Percentiles rank a stretch among this genome's conserved stretches.
Evolutionary conservation across 2,329 filamentous ascomycete species (phyloP).

Genomic region (Diplodia corticola): DNA sequence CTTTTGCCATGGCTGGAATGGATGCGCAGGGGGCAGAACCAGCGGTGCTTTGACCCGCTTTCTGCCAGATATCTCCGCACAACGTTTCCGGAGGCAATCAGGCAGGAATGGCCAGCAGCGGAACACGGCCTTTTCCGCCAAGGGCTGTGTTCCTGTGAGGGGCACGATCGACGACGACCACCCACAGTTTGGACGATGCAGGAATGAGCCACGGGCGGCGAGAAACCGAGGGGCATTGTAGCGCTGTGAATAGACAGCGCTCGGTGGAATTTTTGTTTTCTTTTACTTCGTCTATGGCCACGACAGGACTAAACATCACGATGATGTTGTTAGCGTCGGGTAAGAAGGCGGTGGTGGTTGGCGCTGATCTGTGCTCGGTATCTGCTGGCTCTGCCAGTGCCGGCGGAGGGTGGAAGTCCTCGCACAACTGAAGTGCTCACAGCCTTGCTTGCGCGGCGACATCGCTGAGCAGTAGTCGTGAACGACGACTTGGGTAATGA

Average conservation of each 20-base stretch:
- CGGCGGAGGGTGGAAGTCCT: background rate
- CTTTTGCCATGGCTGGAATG: background rate
- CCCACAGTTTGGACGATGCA: background rate
- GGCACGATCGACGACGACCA: constrained; percentile 1
- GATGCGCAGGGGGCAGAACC: background rate
- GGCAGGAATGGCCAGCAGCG: background rate
- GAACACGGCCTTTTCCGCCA: background rate
- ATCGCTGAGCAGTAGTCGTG: background rate
- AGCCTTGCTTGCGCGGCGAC: background rate
- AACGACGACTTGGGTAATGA: background rate
- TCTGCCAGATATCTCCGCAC: constrained; percentile 9
- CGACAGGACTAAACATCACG: background rate
- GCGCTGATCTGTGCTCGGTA: background rate
- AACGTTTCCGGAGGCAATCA: background rate
- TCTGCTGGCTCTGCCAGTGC: background rate
- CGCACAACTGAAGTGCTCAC: background rate
- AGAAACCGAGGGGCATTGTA: background rate
- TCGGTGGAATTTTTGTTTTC: background rate
- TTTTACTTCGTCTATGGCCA: background rate
- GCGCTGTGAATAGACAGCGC: background rate
- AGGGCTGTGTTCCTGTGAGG: background rate
- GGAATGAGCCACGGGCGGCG: background rate
- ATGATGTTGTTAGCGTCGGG: background rate
- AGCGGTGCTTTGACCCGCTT: constrained; percentile 1
- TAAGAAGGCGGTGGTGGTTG: background rate